phyloP scores from a whole-genome alignment of 768 basidiomycete genomes.

The Calocybe indica region DNA sequence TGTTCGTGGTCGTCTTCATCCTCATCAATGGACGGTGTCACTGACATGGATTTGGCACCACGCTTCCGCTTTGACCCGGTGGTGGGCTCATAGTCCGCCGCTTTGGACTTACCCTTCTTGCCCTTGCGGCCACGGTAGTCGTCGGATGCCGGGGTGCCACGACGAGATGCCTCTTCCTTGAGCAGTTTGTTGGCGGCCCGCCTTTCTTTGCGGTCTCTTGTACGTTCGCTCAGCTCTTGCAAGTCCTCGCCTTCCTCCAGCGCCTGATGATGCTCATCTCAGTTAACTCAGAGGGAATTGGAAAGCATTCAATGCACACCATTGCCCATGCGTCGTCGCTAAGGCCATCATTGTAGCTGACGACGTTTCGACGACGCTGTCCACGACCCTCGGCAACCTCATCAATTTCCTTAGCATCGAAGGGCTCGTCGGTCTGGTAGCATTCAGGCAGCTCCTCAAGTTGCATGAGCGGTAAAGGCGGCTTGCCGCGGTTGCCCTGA shows the following conservation, averaged over 20 bases:
- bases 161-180: conserved; percentile 56
- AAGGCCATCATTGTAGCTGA: conserved; percentile 91
- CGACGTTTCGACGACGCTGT: conserved; percentile 73
- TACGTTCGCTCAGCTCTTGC: conserved; percentile 63
- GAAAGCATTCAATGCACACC: conserved; percentile 30
- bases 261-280: conserved; percentile 34
- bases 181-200: conserved; percentile 54
- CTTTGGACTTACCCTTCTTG: conserved; percentile 57
- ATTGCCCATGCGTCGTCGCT: conserved; percentile 92
- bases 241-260: conserved; percentile 80
- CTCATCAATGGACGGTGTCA: conserved; percentile 71
- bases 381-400: conserved; percentile 76
- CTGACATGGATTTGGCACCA: conserved; percentile 64
- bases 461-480: conserved; percentile 71
- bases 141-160: conserved; percentile 62
- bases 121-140: conserved; percentile 54
- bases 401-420: conserved; percentile 58
- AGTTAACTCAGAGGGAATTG: conserved; percentile 3
- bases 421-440: conserved; percentile 82
- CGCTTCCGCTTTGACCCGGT: conserved; percentile 73
- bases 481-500: conserved; percentile 70
- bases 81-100: conserved; percentile 43
- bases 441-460: conserved; percentile 90
- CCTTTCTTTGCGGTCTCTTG: conserved; percentile 60
- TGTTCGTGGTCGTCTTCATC: conserved; percentile 72